A percentile compares a stretch with the other conserved stretches of the same genome.
Evolutionary conservation across 2,329 filamentous ascomycete species (phyloP).

Genomic region (Neonectria punicea): DNA sequence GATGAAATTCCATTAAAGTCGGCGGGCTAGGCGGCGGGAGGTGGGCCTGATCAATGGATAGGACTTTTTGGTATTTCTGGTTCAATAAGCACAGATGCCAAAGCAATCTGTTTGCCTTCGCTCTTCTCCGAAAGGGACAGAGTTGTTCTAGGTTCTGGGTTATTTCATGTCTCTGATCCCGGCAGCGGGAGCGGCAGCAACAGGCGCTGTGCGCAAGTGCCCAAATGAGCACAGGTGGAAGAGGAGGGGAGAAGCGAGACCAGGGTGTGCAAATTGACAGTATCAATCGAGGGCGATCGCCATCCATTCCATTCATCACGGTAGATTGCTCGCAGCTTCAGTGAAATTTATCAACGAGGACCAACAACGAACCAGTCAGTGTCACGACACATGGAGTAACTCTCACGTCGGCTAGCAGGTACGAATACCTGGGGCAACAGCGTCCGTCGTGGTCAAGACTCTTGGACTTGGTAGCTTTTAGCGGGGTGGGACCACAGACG

Average conservation of each 20-base stretch:
- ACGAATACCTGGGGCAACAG: background rate
- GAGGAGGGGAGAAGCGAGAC: background rate
- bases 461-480: constrained; percentile 8
- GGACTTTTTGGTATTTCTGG: background rate
- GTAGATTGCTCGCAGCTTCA: background rate
- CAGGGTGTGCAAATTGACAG: background rate
- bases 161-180: constrained; percentile 11
- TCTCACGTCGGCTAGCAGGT: background rate
- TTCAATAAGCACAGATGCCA: constrained; percentile 5
- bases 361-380: background rate
- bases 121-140: constrained; percentile 22
- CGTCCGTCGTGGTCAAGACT: background rate
- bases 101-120: constrained; percentile 15
- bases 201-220: background rate
- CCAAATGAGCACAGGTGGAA: background rate
- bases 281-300: background rate
- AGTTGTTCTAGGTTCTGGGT: constrained; percentile 25
- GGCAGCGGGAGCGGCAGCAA: background rate
- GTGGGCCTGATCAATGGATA: constrained; percentile 11
- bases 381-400: background rate
- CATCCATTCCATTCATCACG: background rate
- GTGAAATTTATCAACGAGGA: background rate
- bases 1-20: constrained; percentile 2
- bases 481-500: constrained; percentile 13
- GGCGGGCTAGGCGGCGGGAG: constrained; percentile 9